These are phyloP conservation scores for Penicillium paradoxum DNA, from an alignment of 495 filamentous ascomycete genomes.

Conservation along the genomic window DNA sequence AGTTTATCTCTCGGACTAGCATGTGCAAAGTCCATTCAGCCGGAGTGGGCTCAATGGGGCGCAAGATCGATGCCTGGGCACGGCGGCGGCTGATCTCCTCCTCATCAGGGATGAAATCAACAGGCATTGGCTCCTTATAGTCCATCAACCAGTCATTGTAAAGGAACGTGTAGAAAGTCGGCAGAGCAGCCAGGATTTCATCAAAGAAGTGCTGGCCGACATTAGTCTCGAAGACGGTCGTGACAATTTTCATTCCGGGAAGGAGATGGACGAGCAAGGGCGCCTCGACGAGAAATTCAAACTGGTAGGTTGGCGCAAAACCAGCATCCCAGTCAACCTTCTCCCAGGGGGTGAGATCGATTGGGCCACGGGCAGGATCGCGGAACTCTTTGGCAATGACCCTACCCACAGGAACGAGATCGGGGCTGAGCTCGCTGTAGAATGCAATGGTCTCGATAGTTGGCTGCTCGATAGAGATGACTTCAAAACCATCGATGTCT, in stretches of 20 bases:
- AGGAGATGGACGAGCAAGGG: conserved; percentile 56
- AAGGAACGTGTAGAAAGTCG: conserved; percentile 56
- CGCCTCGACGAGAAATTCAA: conserved; percentile 66
- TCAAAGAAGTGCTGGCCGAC: conserved; percentile 59
- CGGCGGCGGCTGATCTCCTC: background rate
- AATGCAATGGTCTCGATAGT: conserved; percentile 33
- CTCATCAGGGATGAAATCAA: conserved; percentile 11
- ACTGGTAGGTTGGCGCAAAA: conserved; percentile 27
- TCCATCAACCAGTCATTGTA: conserved; percentile 66
- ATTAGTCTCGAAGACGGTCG: conserved; percentile 57
- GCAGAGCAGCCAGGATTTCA: conserved; percentile 48
- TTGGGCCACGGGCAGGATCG: conserved; percentile 32
- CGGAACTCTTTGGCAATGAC: conserved; percentile 40
- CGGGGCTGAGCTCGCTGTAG: conserved; percentile 37
- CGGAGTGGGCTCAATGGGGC: background rate
- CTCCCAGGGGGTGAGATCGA: conserved; percentile 44
- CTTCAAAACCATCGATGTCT: conserved; percentile 53
- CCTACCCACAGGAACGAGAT: conserved; percentile 41
- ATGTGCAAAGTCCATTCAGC: background rate
- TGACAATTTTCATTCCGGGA: conserved; percentile 72
- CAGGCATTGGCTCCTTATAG: conserved; percentile 53
- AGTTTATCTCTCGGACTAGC: background rate
- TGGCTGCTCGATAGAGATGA: conserved; percentile 43
- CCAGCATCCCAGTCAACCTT: conserved; percentile 24
- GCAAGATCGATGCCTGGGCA: background rate